Base-by-base conservation (phyloP, 257 asterid genomes). In the Scutellaria galericulata region DNA sequence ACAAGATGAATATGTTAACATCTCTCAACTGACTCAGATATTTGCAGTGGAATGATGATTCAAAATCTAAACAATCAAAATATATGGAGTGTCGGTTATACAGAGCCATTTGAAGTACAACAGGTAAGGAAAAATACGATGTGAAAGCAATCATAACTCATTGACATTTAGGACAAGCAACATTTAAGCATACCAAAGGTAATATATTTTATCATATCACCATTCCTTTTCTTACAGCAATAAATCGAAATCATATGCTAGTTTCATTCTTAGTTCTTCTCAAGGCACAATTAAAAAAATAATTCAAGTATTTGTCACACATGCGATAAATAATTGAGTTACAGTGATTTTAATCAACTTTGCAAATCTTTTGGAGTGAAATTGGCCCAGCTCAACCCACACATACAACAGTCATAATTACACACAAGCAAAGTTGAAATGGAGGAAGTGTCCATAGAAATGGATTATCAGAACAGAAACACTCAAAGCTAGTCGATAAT, bases 1-100 rank as follows among this genome's bases (percentile, higher is more conserved):
- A 13, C n/a, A 47, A 20, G 54, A 7, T 15, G 15, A 46, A 44
- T 72, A 55, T 31, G 40, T 73, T 42, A 66, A 44, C 7, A 66
- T 66, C 65, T 14, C 13, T 45, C 22, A 39, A 57, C 18, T 15
- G 50, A 58, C 46, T 47, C 52, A 11, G 50, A 57, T 41, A 46
- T 20, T 44, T 31, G 37, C 37, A 31, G 37, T 5, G 5, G 37
- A 31, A 31, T 2, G 37, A 31, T 31, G 4, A 31, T 31, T 31
- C 5, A 31, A 2, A 31, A 31, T 31, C 37, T 31, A 31, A 31
- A 31, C 0, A 3, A 2, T 31, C 37, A 31, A 31, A 31, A 31
- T 31, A 31, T 31, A 31, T 31, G 37, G 37, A 31, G 37, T 31
- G 37, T 31, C 37, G 37, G 37, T 1, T 3, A 31, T 31, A 31